Evolutionary conservation across 306 rosid species (phyloP), one percentile per base, ranked within the genome.

Genomic region (Oemleria cerasiformis): DNA sequence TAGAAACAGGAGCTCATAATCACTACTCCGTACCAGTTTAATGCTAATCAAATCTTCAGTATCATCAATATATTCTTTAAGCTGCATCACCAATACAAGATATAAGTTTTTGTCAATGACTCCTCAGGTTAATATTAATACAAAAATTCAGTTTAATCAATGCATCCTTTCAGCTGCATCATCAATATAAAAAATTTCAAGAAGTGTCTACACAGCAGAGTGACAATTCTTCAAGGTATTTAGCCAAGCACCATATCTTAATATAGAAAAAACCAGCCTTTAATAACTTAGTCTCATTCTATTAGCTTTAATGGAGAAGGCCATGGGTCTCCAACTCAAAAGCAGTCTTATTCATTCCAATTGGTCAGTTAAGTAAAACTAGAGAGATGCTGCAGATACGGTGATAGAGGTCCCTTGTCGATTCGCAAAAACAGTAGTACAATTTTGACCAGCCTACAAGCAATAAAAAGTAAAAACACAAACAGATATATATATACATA

Each of bases 21-120:
- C 76, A 58, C 30, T 23, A 58, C 30, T 23, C 41, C 44, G 54
- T 80, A 80, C 87, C 87, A 84, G 78, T 70, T 84, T 84, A 61
- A 84, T 70, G 79, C 80, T 84, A 57, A 84, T 84, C 42, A 84
- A 64, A 66, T 84, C 87, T 80, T 84, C 87, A 3, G 84, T 84
- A 50, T 84, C 87, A 23, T 84, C 87, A 43, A 84, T 84, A 71
- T 78, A 84, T 71, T 84, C 82, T 75, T 84, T 84, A 42, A 84
- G 84, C 87, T 77, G 84, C 78, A 82, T 72, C 67, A 68, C 53
- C 50, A 66, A 72, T 7, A 51, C 84, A 68, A 84, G 71, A 67
- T 51, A 75, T 66, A 57, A 12, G 3, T 14, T 23, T 25, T 25
- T 43, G 44, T 60, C 39, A 71, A 77, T 70, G 73, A 58, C 47